A percentile compares a stretch with the other conserved stretches of the same genome.
These are phyloP conservation scores for Stygiomarasmius scandens DNA, from an alignment of 1,284 basidiomycete genomes.

Conservation along the genomic window DNA sequence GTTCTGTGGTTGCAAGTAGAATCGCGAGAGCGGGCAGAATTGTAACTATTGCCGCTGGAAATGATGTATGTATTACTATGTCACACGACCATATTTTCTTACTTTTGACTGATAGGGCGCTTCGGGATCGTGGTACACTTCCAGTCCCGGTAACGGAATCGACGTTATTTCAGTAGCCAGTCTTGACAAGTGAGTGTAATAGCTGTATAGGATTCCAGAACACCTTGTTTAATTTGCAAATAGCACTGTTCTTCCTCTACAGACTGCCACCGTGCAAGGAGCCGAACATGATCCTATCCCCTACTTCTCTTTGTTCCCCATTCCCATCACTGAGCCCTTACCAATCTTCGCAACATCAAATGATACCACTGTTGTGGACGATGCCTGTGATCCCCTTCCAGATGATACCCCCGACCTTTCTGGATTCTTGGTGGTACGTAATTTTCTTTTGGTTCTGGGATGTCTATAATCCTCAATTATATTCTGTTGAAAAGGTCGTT, in stretches of 20 bases:
- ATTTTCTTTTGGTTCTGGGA: constrained; percentile 28
- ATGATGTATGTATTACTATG: constrained; percentile 25
- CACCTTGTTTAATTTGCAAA: background rate
- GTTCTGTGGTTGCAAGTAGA: constrained; percentile 56
- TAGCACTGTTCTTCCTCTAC: constrained; percentile 42
- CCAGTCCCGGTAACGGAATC: constrained; percentile 52
- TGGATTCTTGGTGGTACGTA: constrained; percentile 47
- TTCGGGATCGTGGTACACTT: constrained; percentile 50
- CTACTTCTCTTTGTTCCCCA: constrained; percentile 42
- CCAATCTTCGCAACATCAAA: constrained; percentile 50
- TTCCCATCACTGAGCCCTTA: constrained; percentile 36
- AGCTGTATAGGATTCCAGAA: background rate
- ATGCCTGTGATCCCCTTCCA: constrained; percentile 59
- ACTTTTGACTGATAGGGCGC: constrained; percentile 30
- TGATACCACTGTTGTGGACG: constrained; percentile 44
- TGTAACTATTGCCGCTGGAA: constrained; percentile 54
- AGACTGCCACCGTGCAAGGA: constrained; percentile 43
- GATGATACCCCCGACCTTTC: constrained; percentile 55
- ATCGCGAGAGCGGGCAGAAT: constrained; percentile 53
- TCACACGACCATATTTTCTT: background rate
- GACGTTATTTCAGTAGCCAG: constrained; percentile 51
- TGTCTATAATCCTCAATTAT: too few species aligned
- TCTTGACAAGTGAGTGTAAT: constrained; percentile 45
- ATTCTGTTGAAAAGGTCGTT: constrained; percentile 32
- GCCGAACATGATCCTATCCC: constrained; percentile 44